A percentile compares a stretch with the other conserved stretches of the same genome.
Conservation (phyloP, 2,329 filamentous ascomycete genomes). For the Macrophomina phaseolina region DNA sequence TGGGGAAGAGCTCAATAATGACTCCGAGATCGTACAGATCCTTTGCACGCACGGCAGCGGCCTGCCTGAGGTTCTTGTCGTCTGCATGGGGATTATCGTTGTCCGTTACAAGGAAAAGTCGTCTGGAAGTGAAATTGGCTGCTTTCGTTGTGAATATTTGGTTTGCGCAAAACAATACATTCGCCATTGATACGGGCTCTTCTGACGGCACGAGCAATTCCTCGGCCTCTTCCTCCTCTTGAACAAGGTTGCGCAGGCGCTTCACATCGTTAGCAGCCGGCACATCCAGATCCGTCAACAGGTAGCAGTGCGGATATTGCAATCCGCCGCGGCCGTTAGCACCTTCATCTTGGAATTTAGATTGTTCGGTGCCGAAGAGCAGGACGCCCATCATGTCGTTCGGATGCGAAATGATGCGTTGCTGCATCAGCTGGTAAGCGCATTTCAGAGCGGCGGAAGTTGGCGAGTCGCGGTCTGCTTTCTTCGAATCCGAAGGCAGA, state of each 20-base stretch:
- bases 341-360: conserved; percentile 75
- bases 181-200: conserved; percentile 79
- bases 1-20: conserved; percentile 89
- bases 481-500: conserved; percentile 67
- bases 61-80: conserved; percentile 74
- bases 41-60: conserved; percentile 85
- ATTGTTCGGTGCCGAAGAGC: conserved; percentile 86
- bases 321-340: conserved; percentile 62
- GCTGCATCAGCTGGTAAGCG: conserved; percentile 94
- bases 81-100: conserved; percentile 82
- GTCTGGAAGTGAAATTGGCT: conserved; percentile 88
- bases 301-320: conserved; percentile 88
- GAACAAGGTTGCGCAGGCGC: conserved; percentile 73
- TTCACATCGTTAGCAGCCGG: conserved; percentile 89
- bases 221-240: conserved; percentile 75
- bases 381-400: conserved; percentile 97
- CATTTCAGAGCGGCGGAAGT: conserved; percentile 87
- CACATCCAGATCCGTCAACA: conserved; percentile 85
- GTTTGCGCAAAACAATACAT: conserved; percentile 91
- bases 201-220: conserved; percentile 72
- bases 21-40: conserved; percentile 95
- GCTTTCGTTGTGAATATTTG: conserved; percentile 96
- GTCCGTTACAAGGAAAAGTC: conserved; percentile 95
- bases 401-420: conserved; percentile 95
- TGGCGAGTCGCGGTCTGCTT: conserved; percentile 77